These are phyloP conservation scores for Lophium mytilinum DNA, from an alignment of 495 filamentous ascomycete species.

Conservation along the genomic window DNA sequence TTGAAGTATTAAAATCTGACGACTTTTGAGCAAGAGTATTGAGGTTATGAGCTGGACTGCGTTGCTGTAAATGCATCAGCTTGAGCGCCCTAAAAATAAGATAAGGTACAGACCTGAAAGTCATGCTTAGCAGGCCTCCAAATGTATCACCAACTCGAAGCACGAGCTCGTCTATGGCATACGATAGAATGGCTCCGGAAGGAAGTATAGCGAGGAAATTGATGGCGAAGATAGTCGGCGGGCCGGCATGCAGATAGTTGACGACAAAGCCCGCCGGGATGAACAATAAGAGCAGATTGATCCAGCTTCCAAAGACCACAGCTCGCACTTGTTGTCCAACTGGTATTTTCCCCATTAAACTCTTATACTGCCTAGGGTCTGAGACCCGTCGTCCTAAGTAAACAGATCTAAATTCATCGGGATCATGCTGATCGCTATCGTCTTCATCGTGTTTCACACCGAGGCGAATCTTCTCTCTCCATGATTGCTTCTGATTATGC, in stretches of 20 bases:
- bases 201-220: slow-evolving; percentile 22
- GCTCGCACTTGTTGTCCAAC: not conserved
- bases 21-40: slow-evolving; percentile 11
- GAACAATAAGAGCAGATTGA: slow-evolving; percentile 1
- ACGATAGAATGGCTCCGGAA: not conserved
- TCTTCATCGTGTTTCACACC: no score
- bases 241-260: slow-evolving; percentile 10
- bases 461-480: no score
- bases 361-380: no score
- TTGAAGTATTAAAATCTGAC: slow-evolving; percentile 11
- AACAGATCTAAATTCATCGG: no score
- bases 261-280: slow-evolving; percentile 18
- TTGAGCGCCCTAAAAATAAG: not conserved
- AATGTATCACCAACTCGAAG: not conserved
- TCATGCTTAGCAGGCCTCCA: not conserved
- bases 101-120: not conserved
- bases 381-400: no score
- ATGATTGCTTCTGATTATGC: no score
- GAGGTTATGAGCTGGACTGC: slow-evolving; percentile 18
- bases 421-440: no score
- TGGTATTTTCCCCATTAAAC: no score
- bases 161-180: not conserved
- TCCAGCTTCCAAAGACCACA: not conserved
- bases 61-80: slow-evolving; percentile 3
- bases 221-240: slow-evolving; percentile 5